A percentile compares a stretch with the other conserved stretches of the same genome.
Conservation (phyloP, 2,329 filamentous ascomycete genomes). For the Xylariaceae sp. region DNA sequence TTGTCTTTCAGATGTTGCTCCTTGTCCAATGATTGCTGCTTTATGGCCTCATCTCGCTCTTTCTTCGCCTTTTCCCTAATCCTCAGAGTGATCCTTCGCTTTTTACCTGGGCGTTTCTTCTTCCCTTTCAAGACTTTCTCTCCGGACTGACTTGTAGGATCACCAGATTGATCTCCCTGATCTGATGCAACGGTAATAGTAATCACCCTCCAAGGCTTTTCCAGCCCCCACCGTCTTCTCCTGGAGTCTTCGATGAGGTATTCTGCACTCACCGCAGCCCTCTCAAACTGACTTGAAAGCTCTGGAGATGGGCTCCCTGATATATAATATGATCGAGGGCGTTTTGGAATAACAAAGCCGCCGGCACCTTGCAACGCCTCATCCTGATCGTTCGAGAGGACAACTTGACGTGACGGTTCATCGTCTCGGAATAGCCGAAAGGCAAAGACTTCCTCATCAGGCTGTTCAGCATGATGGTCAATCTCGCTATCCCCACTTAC, state of each 20-base stretch:
- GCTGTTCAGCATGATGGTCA: slow-evolving; percentile 14
- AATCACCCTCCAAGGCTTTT: slow-evolving; percentile 57
- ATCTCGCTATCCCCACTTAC: slow-evolving; percentile 8
- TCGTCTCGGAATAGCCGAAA: slow-evolving; percentile 55
- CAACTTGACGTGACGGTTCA: slow-evolving; percentile 42
- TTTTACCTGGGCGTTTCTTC: slow-evolving; percentile 52
- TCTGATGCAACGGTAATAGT: slow-evolving; percentile 35
- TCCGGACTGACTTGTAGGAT: slow-evolving; percentile 1
- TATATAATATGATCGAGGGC: slow-evolving; percentile 48
- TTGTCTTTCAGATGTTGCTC: slow-evolving; percentile 56
- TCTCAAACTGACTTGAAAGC: slow-evolving; percentile 35
- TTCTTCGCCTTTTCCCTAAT: slow-evolving; percentile 38
- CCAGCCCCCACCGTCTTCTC: slow-evolving; percentile 50
- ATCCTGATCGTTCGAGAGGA: slow-evolving; percentile 41
- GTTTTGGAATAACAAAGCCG: slow-evolving; percentile 33
- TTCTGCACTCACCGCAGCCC: slow-evolving; percentile 48
- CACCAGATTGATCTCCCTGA: slow-evolving; percentile 1
- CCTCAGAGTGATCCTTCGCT: slow-evolving; percentile 48
- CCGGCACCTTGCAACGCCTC: slow-evolving; percentile 32
- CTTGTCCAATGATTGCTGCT: slow-evolving; percentile 41
- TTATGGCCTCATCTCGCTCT: slow-evolving; percentile 35
- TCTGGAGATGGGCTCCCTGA: slow-evolving; percentile 32
- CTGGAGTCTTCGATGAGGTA: slow-evolving; percentile 42
- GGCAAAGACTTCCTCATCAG: slow-evolving; percentile 42
- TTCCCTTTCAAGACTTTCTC: slow-evolving; percentile 1